Evolutionary conservation across 768 basidiomycete species (phyloP), one percentile per base, ranked within the genome.

Genomic region (Boletus huronensis): DNA sequence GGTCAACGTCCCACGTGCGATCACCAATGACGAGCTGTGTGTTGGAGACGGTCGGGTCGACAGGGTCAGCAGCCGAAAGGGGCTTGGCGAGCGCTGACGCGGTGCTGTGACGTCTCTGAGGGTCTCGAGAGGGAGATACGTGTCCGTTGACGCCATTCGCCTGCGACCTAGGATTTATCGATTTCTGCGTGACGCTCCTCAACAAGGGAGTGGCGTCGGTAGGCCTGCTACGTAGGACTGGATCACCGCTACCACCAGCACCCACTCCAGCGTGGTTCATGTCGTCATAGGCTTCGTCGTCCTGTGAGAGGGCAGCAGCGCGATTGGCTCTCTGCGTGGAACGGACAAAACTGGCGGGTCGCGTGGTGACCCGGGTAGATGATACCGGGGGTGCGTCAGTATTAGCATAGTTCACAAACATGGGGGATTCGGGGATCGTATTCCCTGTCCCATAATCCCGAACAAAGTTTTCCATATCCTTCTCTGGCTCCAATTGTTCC

Each of bases 391-490:
- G 79, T 9, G 86, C 81, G 53, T 85, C 83, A 25, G 83, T 79
- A 40, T 78, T 80, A 36, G 82, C 79, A 68, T 90, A 92, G 74
- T 93, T 89, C 69, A 95, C 83, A 70, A 93, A 97, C 17, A 80
- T 69, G 17, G 93, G 93, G 8, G 93, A 82, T 59, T 97, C 93
- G 0, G 93, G 92, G 45, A 98, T 94, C 55, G 82, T 76, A 57
- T 80, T 83, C 35, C 94, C 96, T 3, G 94, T 98, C 4, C 92
- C 92, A 64, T 92, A 93, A 57, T 88, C 83, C 32, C 82, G 82
- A 11, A 98, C 93, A 62, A 98, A 98, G 65, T 81, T 82, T 58
- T 93, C 86, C 78, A 95, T 85, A 62, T 98, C 97, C 47, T 80
- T 84, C 32, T 88, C 88, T 0, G 91, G 83, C 60, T 98, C 94